These are phyloP conservation scores for Aspergillus viridinutans DNA, from an alignment of 2,329 filamentous ascomycete genomes.

Conservation along the genomic window DNA sequence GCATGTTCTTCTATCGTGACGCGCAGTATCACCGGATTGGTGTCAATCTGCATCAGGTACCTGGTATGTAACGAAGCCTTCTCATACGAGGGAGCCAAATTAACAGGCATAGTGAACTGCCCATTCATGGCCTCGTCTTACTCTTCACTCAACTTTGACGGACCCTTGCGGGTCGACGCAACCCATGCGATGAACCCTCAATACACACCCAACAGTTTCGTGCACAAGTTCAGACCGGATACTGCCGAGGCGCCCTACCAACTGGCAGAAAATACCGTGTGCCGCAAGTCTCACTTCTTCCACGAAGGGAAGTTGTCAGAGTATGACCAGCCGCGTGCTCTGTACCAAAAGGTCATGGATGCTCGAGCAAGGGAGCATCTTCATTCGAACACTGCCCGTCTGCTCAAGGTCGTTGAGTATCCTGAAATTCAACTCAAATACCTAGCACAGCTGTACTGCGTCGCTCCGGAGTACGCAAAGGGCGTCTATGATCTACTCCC, in stretches of 20 bases:
- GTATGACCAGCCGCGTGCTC: slow-evolving; percentile 49
- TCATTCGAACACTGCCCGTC: slow-evolving; percentile 47
- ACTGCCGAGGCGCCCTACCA: slow-evolving; percentile 48
- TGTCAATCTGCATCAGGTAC: slow-evolving; percentile 50
- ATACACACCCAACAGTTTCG: slow-evolving; percentile 51
- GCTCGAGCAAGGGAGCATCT: slow-evolving; percentile 43
- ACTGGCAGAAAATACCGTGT: slow-evolving; percentile 48
- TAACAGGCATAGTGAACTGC: slow-evolving; percentile 26
- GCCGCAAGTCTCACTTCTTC: slow-evolving; percentile 52
- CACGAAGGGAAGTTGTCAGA: slow-evolving; percentile 52
- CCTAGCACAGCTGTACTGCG: slow-evolving; percentile 50
- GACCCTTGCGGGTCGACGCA: slow-evolving; percentile 46
- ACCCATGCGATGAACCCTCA: slow-evolving; percentile 47
- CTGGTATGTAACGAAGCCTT: slow-evolving; percentile 11
- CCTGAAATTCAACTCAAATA: slow-evolving; percentile 49
- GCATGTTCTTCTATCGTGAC: slow-evolving; percentile 50
- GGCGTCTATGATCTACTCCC: slow-evolving; percentile 46
- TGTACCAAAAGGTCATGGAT: slow-evolving; percentile 49
- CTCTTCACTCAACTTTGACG: slow-evolving; percentile 49
- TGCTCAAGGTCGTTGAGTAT: slow-evolving; percentile 43
- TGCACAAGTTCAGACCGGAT: slow-evolving; percentile 50
- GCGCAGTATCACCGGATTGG: slow-evolving; percentile 52
- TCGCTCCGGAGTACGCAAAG: slow-evolving; percentile 45
- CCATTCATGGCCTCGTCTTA: slow-evolving; percentile 48
- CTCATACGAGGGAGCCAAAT: background rate